Evolutionary conservation across 139 green algal genomes (phyloP), one percentile per base, ranked within the genome.

Genomic region (Chlorella vulgaris): DNA sequence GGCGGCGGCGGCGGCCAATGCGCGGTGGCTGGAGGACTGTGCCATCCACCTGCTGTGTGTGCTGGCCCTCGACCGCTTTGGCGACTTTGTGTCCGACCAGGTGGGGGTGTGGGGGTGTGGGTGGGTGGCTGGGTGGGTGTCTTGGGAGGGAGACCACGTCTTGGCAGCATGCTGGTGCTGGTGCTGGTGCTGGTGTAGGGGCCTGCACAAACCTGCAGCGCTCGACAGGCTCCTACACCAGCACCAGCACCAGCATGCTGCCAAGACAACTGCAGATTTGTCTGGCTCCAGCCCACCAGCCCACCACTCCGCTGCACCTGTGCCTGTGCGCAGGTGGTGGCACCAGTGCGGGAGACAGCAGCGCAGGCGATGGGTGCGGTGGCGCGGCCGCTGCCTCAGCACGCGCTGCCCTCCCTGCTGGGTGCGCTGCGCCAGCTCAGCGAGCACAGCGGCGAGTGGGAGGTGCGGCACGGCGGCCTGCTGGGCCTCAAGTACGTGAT

Each of bases 11-110:
- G 40, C 66, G 0, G 86, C 89, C 35, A 97, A 98, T 83, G 55
- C 38, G 21, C 69, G 67, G 2, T 98, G 93, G 90, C 88, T 98
- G 70, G 90, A 97, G 74, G 94, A 98, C 82, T 93, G 87, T 73
- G 78, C 90, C 21, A 74, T 94, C 55, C 90, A 94, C 53, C 86
- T 99, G 88, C 85, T 98, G 76, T 96, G 91, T 75, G 88, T 98
- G 75, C 91, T 99, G 60, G 92, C 94, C 21, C 91, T 99, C 67
- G 96, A 99, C 89, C 85, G 95, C 19, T 97, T 99, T 85, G 93
- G 90, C 0, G 96, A 99, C 90, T 99, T 93, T 76, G 89, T 95
- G 1, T 97, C 92, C 29, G 96, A 99, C 81, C 88, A 95, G 86
- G 92, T 93, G 36, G 2, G 70, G 7, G 21, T 40, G 69, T 42